Conservation (phyloP, 192 early-diverging fungal genomes). For the Allomyces macrogynus region DNA sequence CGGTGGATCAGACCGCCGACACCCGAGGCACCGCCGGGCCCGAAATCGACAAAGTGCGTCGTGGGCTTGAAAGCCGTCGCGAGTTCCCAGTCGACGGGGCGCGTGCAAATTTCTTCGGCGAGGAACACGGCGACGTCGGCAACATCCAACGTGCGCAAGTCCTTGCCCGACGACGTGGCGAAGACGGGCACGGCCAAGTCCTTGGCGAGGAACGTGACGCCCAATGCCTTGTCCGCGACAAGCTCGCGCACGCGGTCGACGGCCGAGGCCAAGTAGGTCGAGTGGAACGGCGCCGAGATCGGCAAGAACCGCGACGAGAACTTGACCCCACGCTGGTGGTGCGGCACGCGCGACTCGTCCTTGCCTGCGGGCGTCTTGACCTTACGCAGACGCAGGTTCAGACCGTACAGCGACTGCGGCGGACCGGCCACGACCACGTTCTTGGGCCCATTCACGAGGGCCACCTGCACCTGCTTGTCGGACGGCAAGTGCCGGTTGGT, state of each 20-base stretch:
- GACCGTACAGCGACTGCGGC: conserved; percentile 75
- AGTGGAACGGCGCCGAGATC: conserved; percentile 82
- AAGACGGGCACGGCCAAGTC: conserved; percentile 56
- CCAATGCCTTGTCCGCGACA: conserved; percentile 8
- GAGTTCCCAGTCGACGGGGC: conserved; percentile 55
- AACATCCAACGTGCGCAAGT: conserved; percentile 29
- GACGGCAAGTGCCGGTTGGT: conserved; percentile 70
- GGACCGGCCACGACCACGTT: conserved; percentile 75
- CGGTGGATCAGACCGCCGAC: conserved; percentile 65
- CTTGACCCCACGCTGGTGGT: conserved; percentile 73
- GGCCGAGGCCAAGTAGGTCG: conserved; percentile 47
- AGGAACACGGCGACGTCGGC: conserved; percentile 39
- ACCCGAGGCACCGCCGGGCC: conserved; percentile 64
- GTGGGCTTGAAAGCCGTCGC: conserved; percentile 25
- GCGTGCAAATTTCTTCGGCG: conserved; percentile 45
- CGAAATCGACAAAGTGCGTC: conserved; percentile 88
- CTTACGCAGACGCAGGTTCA: conserved; percentile 78
- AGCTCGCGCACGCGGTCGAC: conserved; percentile 24
- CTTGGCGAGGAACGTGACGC: conserved; percentile 37
- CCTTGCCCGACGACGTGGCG: conserved; percentile 39
- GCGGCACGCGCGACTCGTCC: conserved; percentile 75
- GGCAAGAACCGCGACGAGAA: conserved; percentile 83
- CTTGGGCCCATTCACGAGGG: conserved; percentile 78
- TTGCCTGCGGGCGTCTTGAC: conserved; percentile 65
- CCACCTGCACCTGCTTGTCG: conserved; percentile 64